Evolutionary conservation across 2,329 filamentous ascomycete genomes (phyloP), one percentile per base, ranked within the genome.

Genomic region (Pseudogymnoascus sp.): DNA sequence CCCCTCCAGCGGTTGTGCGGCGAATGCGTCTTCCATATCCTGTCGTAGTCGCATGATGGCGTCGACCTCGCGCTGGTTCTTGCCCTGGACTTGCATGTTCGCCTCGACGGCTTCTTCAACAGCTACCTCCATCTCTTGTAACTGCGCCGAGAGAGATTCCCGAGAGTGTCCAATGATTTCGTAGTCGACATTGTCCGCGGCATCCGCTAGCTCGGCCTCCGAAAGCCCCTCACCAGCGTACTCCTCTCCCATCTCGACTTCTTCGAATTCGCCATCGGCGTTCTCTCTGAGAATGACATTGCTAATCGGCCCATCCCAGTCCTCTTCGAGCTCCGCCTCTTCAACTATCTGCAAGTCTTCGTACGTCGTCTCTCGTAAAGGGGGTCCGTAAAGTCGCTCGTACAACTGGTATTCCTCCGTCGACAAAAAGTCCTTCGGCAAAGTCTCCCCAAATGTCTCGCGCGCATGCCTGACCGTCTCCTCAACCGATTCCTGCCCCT

Each of bases 311-410:
- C 29, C 58, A 41, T 70, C 67, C n/a, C 71, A 66, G 4, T 70
- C 35, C 63, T 72, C 65, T 57, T 63, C 54, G 60, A 60, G 39
- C 8, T 68, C 58, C 11, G 65, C 62, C 63, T 76, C 84, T 5
- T 47, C 41, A 29, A 47, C 41, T 29, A 29, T 47, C 3, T 47
- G 41, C 3, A 84, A 78, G 72, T 88, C 83, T 62, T 86, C 84
- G 1, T 82, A 79, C 6, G 70, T 73, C 1, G 84, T 87, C 60
- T 82, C 79, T 41, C 85, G 80, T 64, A 89, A 71, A 1, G 92
- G 90, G 35, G 86, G 79, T 1, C 92, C 93, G 72, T 94, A 97
- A 13, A 96, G 76, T 65, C 91, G 81, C 70, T 88, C 85, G 73
- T 96, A 96, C 0, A 96, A 76, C 57, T 76, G 77, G 68, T 88